These are phyloP conservation scores for Coleophoma cylindrospora DNA, from an alignment of 2,329 filamentous ascomycete species.

Conservation along the genomic window DNA sequence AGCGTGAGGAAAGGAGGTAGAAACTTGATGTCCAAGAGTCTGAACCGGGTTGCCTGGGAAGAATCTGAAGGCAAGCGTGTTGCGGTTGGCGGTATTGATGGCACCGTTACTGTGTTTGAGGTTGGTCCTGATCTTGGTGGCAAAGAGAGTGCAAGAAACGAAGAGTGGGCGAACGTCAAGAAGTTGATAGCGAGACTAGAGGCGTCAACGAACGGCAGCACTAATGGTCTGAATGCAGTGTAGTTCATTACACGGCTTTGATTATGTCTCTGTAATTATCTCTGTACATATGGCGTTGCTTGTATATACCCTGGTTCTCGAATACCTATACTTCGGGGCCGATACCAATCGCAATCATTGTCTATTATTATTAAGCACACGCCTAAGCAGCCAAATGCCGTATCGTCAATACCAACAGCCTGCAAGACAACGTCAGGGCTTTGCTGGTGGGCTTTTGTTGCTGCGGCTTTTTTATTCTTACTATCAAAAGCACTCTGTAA, in stretches of 20 bases:
- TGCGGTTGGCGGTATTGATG: conserved; percentile 88
- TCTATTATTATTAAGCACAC: too few relatives aligned
- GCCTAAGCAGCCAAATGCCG: too few relatives aligned
- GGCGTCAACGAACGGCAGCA: conserved; percentile 22
- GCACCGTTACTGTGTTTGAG: conserved; percentile 87
- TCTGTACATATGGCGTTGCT: conserved; percentile 15
- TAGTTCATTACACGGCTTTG: not conserved
- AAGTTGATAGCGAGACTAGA: conserved; percentile 77
- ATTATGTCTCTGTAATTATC: conserved; percentile 2
- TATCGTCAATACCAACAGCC: too few relatives aligned
- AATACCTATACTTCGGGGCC: not conserved
- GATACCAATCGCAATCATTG: too few relatives aligned
- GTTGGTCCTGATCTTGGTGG: conserved; percentile 78
- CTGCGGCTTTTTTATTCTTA: too few relatives aligned
- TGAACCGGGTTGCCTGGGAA: conserved; percentile 96
- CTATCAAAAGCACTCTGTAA: too few relatives aligned
- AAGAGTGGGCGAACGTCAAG: conserved; percentile 94
- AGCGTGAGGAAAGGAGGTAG: conserved; percentile 59
- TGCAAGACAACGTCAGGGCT: too few relatives aligned
- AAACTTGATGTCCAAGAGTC: conserved; percentile 72
- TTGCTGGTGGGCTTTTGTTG: too few relatives aligned
- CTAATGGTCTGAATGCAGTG: conserved; percentile 10
- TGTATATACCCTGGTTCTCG: conserved; percentile 22
- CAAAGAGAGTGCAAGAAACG: conserved; percentile 74
- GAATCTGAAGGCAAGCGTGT: conserved; percentile 79